These are phyloP conservation scores for Aspergillus diversus DNA, from an alignment of 495 filamentous ascomycete genomes.

Conservation along the genomic window DNA sequence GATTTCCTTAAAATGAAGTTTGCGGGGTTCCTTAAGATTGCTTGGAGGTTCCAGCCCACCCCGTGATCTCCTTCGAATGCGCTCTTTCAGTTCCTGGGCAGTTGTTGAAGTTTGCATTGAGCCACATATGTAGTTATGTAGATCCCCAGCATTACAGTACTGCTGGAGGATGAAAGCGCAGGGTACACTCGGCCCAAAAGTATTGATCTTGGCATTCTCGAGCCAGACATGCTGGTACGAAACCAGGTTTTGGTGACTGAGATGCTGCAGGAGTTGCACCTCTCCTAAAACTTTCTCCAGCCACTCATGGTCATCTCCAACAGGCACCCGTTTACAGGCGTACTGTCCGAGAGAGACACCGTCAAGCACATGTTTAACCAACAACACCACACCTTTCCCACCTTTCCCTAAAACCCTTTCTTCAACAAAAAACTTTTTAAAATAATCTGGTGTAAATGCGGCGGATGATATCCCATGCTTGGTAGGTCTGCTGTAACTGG, in stretches of 20 bases:
- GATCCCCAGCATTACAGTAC: conserved; percentile 94
- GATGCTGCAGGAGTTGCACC: conserved; percentile 86
- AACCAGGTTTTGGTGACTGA: conserved; percentile 94
- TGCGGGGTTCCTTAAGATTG: conserved; percentile 58
- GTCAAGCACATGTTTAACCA: conserved; percentile 90
- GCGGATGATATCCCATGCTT: conserved; percentile 74
- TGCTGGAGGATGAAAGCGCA: conserved; percentile 97
- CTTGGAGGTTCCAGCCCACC: conserved; percentile 57
- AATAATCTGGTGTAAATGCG: conserved; percentile 90
- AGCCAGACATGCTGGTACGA: conserved; percentile 98
- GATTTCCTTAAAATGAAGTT: conserved; percentile 84
- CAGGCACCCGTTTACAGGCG: conserved; percentile 95
- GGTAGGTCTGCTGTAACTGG: conserved; percentile 49
- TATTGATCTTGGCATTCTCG: conserved; percentile 80
- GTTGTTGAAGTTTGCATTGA: conserved; percentile 62
- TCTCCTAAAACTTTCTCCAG: conserved; percentile 91
- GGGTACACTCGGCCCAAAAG: conserved; percentile 87
- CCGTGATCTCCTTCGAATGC: conserved; percentile 76
- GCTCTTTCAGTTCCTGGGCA: conserved; percentile 83
- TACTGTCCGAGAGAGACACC: conserved; percentile 85
- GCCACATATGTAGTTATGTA: conserved; percentile 82
- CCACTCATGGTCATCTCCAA: conserved; percentile 95
- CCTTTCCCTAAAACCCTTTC: conserved; percentile 84
- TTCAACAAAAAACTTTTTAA: conserved; percentile 87
- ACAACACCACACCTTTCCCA: conserved; percentile 90